These are phyloP conservation scores for Styphnolobium japonicum DNA, from an alignment of 306 rosid species.

Conservation along the genomic window DNA sequence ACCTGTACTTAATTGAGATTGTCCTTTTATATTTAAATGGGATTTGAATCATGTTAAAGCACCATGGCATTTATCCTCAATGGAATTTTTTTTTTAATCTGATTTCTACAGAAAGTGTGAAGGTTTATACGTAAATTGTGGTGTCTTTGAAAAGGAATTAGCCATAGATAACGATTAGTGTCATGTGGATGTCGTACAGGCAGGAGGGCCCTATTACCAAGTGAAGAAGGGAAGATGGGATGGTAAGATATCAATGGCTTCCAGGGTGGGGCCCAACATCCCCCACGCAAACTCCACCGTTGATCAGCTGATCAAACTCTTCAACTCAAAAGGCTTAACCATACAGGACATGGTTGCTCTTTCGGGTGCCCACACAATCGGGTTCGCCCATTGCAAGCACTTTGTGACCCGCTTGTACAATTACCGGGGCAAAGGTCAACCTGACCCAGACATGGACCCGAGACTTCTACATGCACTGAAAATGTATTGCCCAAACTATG, in stretches of 20 bases:
- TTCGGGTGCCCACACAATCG: conserved; percentile 78
- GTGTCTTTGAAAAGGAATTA: no score
- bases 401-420: conserved; percentile 65
- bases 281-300: conserved; percentile 56
- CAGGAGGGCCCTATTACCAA: conserved; percentile 70
- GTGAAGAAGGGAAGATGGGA: conserved; percentile 71
- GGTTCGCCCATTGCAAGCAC: conserved; percentile 77
- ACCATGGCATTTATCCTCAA: no score
- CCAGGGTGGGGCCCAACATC: conserved; percentile 48
- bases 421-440: conserved; percentile 47
- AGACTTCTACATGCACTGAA: conserved; percentile 54
- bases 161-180: no score
- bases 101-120: no score
- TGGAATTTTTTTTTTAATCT: no score
- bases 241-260: conserved; percentile 62
- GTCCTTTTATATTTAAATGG: no score
- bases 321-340: conserved; percentile 53
- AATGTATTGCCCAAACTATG: conserved; percentile 73
- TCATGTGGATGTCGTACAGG: conserved; percentile 35
- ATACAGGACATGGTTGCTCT: conserved; percentile 58
- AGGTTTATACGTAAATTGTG: no score
- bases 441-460: conserved; percentile 72
- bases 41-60: no score
- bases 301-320: conserved; percentile 57
- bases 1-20: no score